A percentile compares a stretch with the other conserved stretches of the same genome.
These are phyloP conservation scores for Seiridium cupressi DNA, from an alignment of 2,329 filamentous ascomycete species.

Conservation along the genomic window DNA sequence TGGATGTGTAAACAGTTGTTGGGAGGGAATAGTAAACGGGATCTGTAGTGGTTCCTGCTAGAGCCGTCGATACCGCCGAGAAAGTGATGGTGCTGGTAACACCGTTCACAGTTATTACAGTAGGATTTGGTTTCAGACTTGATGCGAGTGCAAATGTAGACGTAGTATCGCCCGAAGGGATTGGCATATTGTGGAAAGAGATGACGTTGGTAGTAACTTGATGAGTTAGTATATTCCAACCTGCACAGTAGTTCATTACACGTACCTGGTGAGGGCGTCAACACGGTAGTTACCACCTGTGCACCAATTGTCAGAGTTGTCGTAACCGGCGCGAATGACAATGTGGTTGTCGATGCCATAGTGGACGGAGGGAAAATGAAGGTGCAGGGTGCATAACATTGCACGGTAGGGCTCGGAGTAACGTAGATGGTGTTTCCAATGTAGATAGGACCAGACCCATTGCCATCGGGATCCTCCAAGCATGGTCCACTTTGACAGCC, in stretches of 20 bases:
- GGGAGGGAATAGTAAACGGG: not conserved
- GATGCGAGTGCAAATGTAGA: not conserved
- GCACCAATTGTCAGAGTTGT: not conserved
- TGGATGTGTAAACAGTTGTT: not conserved
- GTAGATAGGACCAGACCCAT: not conserved
- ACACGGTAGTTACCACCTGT: not conserved
- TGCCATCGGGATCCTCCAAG: not conserved
- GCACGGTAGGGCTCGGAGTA: not conserved
- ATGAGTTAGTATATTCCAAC: not conserved
- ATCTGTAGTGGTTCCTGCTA: not conserved
- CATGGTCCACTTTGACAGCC: conserved; percentile 5
- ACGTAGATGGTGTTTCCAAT: not conserved
- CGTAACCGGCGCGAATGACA: not conserved
- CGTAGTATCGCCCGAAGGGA: not conserved
- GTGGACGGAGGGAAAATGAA: not conserved
- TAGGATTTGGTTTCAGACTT: not conserved
- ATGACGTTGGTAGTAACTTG: not conserved
- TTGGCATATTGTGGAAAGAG: not conserved
- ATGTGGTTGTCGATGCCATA: not conserved
- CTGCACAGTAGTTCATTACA: not conserved
- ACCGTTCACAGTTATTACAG: not conserved
- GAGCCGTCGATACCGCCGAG: not conserved
- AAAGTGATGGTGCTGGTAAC: not conserved
- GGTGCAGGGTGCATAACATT: conserved; percentile 1
- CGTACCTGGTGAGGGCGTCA: not conserved